Conservation (phyloP, 768 basidiomycete genomes). For the Kwoniella europaea region DNA sequence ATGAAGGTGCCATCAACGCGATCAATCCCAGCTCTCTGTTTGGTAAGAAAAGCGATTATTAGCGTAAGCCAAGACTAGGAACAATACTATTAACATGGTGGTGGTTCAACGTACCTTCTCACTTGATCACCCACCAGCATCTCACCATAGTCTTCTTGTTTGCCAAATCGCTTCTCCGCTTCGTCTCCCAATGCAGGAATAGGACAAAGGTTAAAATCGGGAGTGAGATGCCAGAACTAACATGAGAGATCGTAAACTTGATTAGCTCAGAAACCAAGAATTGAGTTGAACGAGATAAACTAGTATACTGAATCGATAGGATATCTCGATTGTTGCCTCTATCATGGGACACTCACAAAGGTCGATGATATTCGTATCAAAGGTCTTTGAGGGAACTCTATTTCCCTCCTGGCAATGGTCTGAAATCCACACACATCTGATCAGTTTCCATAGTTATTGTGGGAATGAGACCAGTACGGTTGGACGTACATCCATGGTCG, state of each 20-base stretch:
- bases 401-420: constrained; percentile 66
- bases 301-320: background rate
- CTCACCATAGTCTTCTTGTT: constrained; percentile 65
- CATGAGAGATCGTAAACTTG: background rate
- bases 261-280: background rate
- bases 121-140: constrained; percentile 93
- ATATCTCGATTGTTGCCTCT: too few relatives aligned
- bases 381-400: constrained; percentile 73
- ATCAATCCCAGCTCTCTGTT: constrained; percentile 55
- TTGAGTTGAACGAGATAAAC: background rate
- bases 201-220: constrained; percentile 76
- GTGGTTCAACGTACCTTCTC: constrained; percentile 58
- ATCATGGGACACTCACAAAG: constrained; percentile 61
- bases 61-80: background rate
- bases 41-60: background rate
- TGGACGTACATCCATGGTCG: constrained; percentile 69
- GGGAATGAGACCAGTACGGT: too few relatives aligned
- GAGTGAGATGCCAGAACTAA: constrained; percentile 85
- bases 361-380: constrained; percentile 94
- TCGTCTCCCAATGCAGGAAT: constrained; percentile 65
- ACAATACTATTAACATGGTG: background rate
- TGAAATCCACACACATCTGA: background rate
- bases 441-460: too few relatives aligned
- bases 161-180: constrained; percentile 61
- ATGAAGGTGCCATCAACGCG: constrained; percentile 43